Percentiles rank a stretch among this genome's conserved stretches.
Conservation (phyloP, 2,329 filamentous ascomycete genomes). For the Herpomyces periplanetae region DNA sequence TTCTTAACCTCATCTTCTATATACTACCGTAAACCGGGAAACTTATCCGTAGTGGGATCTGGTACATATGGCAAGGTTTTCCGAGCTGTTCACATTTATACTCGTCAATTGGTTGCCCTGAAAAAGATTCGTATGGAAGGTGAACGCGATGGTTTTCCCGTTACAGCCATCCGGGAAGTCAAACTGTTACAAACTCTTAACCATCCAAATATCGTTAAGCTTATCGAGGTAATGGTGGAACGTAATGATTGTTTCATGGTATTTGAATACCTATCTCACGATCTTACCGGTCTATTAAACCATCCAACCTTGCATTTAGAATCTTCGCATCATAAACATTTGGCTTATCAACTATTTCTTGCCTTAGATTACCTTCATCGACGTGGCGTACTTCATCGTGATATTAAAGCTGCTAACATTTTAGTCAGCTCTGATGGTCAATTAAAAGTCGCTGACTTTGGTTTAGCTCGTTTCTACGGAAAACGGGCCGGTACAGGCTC, state of each 20-base stretch:
- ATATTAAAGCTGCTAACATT: constrained; percentile 95
- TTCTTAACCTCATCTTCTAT: constrained; percentile 47
- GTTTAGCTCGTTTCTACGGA: constrained; percentile 72
- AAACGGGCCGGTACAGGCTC: too few species aligned
- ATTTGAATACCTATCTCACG: constrained; percentile 86
- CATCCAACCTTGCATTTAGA: constrained; percentile 68
- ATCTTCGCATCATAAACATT: constrained; percentile 51
- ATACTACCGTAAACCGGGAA: constrained; percentile 79
- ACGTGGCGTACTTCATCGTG: constrained; percentile 67
- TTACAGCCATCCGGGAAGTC: constrained; percentile 64
- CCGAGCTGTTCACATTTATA: constrained; percentile 75
- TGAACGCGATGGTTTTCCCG: constrained; percentile 58
- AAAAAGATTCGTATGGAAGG: constrained; percentile 84
- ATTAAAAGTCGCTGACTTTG: constrained; percentile 79
- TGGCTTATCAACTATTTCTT: constrained; percentile 69
- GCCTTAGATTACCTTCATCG: constrained; percentile 74
- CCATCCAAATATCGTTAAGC: constrained; percentile 39
- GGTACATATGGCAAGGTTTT: constrained; percentile 88
- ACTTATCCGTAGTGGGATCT: constrained; percentile 77
- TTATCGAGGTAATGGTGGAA: constrained; percentile 88
- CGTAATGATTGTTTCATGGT: constrained; percentile 98
- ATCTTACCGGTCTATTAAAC: constrained; percentile 71
- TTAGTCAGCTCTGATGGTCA: constrained; percentile 59
- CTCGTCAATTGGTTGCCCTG: constrained; percentile 36
- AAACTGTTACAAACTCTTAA: constrained; percentile 57